A percentile compares a stretch with the other conserved stretches of the same genome.
These are phyloP conservation scores for Agarophyton chilense DNA, from an alignment of 23 red algal species.

Conservation along the genomic window DNA sequence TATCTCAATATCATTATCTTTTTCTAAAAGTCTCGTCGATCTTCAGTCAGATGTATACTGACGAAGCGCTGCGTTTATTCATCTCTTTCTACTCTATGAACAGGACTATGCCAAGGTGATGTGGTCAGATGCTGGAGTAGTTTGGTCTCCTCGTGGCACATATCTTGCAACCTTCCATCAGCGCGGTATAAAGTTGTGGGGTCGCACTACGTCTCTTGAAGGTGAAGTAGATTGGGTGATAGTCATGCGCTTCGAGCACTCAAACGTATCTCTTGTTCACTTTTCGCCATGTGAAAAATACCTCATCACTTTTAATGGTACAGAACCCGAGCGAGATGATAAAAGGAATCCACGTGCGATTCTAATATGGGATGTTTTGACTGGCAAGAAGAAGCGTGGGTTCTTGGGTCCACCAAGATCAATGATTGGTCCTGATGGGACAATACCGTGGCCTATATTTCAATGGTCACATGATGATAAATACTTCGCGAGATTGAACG, in stretches of 20 bases:
- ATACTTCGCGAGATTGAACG: slow-evolving; percentile 86
- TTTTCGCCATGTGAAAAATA: slow-evolving; percentile 96
- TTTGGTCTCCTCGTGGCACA: slow-evolving; percentile 91
- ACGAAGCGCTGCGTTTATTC: background rate
- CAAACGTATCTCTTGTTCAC: slow-evolving; percentile 72
- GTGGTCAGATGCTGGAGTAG: slow-evolving; percentile 88
- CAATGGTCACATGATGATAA: slow-evolving; percentile 87
- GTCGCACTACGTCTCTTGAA: slow-evolving; percentile 29
- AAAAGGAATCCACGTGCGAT: slow-evolving; percentile 76
- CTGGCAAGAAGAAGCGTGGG: slow-evolving; percentile 70
- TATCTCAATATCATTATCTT: background rate
- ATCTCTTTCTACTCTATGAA: background rate
- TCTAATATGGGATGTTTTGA: slow-evolving; percentile 80
- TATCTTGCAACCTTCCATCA: slow-evolving; percentile 93
- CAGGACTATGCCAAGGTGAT: slow-evolving; percentile 72
- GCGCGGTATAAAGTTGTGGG: slow-evolving; percentile 96
- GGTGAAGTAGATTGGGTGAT: slow-evolving; percentile 76
- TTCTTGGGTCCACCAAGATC: slow-evolving; percentile 74
- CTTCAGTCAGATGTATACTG: background rate
- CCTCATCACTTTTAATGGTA: slow-evolving; percentile 88
- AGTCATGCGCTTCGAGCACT: slow-evolving; percentile 92
- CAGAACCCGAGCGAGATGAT: slow-evolving; percentile 88
- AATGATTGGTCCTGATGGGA: slow-evolving; percentile 66
- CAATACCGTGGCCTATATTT: slow-evolving; percentile 94
- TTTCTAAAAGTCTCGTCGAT: background rate